Base-by-base conservation (phyloP, 768 basidiomycete species). In the Rhodosporidiobolus odoratus region DNA sequence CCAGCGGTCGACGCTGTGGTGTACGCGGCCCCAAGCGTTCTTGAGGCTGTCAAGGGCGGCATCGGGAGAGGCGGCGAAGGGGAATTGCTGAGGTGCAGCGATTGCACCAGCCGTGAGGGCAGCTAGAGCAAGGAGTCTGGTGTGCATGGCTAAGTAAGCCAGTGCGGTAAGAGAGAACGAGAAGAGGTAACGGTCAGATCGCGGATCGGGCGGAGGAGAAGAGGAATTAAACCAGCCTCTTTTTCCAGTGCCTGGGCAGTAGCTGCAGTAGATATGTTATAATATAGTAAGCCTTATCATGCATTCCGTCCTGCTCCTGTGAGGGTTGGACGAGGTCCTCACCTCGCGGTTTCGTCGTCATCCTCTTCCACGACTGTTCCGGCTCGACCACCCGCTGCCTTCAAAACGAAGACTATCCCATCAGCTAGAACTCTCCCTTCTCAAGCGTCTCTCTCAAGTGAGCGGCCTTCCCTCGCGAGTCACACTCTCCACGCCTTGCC, bases 51-150 rank as follows among this genome's bases (percentile, higher is more conserved):
- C 30, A 47, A 12, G 30, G 25, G 43, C 25, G 25, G 4, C 0
- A 32, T 32, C 47, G 56, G 30, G 58, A 41, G 38, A 25, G 16
- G 57, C 3, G 45, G 32, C 25, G 62, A 71, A 71, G 0, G 52
- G 32, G 45, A 66, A 16, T 30, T 71, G 69, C 15, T 13, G 25
- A 21, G 69, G 69, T 1, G 30, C 45, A n/a, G 69, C 69, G 60
- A 71, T 38, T 19, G 60, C 69, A 8, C 35, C 4, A 2, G 56
- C 35, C 1, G 56, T 61, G 23, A 71, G 38, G 6, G 54, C 45
- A 52, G 65, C 38, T 12, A 60, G 27, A 3, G 50, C 13, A 15
- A 70, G 27, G 17, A 41, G 45, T 3, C 25, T 27, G 23, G 52
- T 67, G 30, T 50, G 43, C 66, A 67, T 67, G 7, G 1, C 21